Percentiles rank a stretch among this genome's conserved stretches.
phyloP scores from a whole-genome alignment of 179 eudicot genomes.

The Silene vulgaris region DNA sequence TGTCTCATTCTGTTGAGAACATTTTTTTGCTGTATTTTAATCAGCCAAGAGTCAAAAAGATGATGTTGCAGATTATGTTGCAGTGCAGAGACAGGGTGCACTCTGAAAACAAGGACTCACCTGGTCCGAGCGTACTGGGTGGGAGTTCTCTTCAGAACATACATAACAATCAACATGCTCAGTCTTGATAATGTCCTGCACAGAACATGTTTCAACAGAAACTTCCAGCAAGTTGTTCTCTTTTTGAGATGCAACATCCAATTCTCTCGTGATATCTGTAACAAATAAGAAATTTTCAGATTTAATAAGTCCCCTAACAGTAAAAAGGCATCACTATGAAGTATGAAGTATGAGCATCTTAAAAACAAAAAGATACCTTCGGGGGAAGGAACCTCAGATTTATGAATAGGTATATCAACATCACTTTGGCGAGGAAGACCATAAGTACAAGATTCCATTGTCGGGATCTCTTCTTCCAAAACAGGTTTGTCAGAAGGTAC shows the following conservation, averaged over 20 bases:
- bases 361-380: conserved; percentile 38
- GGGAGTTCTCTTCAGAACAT: conserved; percentile 21
- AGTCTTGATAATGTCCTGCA: conserved; percentile 12
- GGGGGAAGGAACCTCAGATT: conserved; percentile 11
- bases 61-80: too few species aligned
- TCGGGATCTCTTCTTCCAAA: conserved; percentile 20
- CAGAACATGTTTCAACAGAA: conserved; percentile 26
- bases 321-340: background rate
- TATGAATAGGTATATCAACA: conserved; percentile 14
- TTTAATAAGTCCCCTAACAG: background rate
- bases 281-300: conserved; percentile 26
- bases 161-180: conserved; percentile 22
- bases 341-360: background rate
- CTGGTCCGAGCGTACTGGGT: conserved; percentile 23
- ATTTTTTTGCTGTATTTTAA: background rate
- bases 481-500: conserved; percentile 20
- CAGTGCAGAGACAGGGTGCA: background rate
- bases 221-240: conserved; percentile 25
- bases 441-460: conserved; percentile 21
- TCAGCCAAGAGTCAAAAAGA: background rate
- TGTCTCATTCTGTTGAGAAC: background rate
- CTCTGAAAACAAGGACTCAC: conserved; percentile 17
- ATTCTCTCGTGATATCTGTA: conserved; percentile 25
- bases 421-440: conserved; percentile 22
- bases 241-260: conserved; percentile 27